Base-by-base conservation (phyloP, 371 early-diverging fungal genomes). In the Zychaea mexicana region DNA sequence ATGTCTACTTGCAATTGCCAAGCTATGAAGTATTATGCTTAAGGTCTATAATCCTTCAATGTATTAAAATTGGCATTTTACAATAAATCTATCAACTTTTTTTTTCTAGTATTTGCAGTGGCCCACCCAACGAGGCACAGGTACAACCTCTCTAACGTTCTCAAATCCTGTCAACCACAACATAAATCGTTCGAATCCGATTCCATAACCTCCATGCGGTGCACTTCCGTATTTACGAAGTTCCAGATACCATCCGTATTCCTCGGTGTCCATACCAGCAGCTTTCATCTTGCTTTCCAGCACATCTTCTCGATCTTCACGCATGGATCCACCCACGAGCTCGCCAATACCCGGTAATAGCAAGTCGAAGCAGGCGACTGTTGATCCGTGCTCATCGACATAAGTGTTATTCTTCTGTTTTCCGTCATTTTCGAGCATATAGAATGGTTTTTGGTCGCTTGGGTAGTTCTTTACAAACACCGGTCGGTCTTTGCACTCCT, bases 401-500 rank as follows among this genome's bases (percentile, higher is more conserved):
- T n/a, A n/a, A n/a, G n/a, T n/a, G n/a, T n/a, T n/a, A n/a, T n/a
- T n/a, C n/a, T n/a, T n/a, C n/a, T n/a, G n/a, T n/a, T n/a, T n/a
- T n/a, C n/a, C n/a, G 30, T 77, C 75, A 63, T 92, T 90, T 5
- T 82, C 78, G 57, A 87, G 81, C 98, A 97, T 97, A 66, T 97
- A 97, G 66, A 97, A 97, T 0, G 98, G 95, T 72, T 97, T 97
- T 46, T 89, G 65, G 2, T 69, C 71, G 0, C 78, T 71, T 1
- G 98, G 98, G 70, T 97, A 97, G 60, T 96, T 88, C 6, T 92
- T 94, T 6, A 97, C 93, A 83, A 96, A 97, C 2, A 96, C 93
- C 0, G 98, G 97, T 21, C 70, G 71, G 24, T 49, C 49, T 0
- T 75, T 61, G 62, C 89, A 90, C 52, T 88, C 80, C n/a, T 72